phyloP scores from a whole-genome alignment of 2,329 filamentous ascomycete species.

The Hawksworthiomyces lignivorus region DNA sequence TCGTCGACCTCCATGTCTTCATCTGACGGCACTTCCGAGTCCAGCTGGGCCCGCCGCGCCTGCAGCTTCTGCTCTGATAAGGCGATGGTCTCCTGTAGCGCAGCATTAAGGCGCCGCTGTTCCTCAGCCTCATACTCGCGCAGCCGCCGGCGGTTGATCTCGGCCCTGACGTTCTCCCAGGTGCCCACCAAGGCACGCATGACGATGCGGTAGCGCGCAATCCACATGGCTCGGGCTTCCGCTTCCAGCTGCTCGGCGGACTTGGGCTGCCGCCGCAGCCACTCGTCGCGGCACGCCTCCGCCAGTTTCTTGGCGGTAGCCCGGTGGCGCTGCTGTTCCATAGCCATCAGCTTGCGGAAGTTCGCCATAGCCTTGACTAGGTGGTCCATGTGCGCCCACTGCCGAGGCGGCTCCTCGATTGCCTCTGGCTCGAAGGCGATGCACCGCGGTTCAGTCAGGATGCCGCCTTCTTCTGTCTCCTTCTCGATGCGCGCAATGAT shows the following conservation, averaged over 20 bases:
- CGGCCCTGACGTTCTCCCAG: constrained; percentile 56
- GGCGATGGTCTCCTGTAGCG: constrained; percentile 65
- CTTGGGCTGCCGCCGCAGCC: constrained; percentile 66
- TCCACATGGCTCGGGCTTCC: constrained; percentile 63
- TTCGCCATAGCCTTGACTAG: constrained; percentile 70
- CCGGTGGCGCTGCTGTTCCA: constrained; percentile 72
- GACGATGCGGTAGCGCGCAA: constrained; percentile 64
- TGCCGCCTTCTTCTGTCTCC: constrained; percentile 66
- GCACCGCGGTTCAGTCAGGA: constrained; percentile 64
- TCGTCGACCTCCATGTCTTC: constrained; percentile 39
- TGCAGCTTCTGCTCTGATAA: constrained; percentile 62
- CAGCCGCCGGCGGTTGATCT: constrained; percentile 53
- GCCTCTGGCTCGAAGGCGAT: constrained; percentile 66
- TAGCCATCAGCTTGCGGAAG: constrained; percentile 71
- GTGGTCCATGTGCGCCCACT: constrained; percentile 85
- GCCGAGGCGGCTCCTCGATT: constrained; percentile 62
- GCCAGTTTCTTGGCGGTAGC: constrained; percentile 72
- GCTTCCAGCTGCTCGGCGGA: constrained; percentile 72
- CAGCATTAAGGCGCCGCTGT: constrained; percentile 57
- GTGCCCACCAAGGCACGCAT: constrained; percentile 48
- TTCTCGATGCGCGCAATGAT: constrained; percentile 62
- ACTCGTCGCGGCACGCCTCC: constrained; percentile 68
- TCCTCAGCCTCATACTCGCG: constrained; percentile 59
- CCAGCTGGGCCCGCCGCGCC: constrained; percentile 46
- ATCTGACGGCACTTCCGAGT: constrained; percentile 41